Base-by-base conservation (phyloP, 495 filamentous ascomycete species). In the Daldinia vernicosa region DNA sequence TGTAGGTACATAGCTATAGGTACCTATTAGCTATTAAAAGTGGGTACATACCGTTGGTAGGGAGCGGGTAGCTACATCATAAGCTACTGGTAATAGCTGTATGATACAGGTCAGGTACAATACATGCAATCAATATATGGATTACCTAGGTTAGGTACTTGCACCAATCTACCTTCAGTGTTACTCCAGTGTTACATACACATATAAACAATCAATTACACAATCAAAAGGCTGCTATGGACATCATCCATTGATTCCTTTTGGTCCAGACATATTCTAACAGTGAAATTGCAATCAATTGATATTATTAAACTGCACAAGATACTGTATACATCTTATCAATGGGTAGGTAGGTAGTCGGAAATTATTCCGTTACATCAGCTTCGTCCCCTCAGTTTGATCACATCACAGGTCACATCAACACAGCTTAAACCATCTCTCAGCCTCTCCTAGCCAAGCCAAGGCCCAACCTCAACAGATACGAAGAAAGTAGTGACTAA, bases 331-430 rank as follows among this genome's bases (percentile, higher is more conserved):
- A 47, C 9, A 24, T 24, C 5, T 40, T 17, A 40, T 40, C 19
- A 22, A 24, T 9, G 6, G 8, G 2, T 43, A 37, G 35, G 37
- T n/a, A n/a, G 1, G 3, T n/a, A 45, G 19, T 54, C 19, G 66
- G 62, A 66, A 66, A 66, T 62, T 71, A 32, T 43, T 52, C 51
- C 24, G 62, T 71, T 51, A 57, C 68, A 61, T 62, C 62, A 66
- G 30, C 50, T 61, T 58, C 12, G 2, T 66, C 51, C 3, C 3
- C 40, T 67, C 53, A 24, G 32, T 37, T 59, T 24, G 5, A 54
- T 67, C 58, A 59, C 69, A 71, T 52, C 52, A 37, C 27, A 67
- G 15, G 45, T 45, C 17, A 51, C 19, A 27, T 39, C 8, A 28
- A 59, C 30, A 30, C 40, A 55, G n/a, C 53, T 47, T 53, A 24